These are phyloP conservation scores for Fusarium vanettenii DNA, from an alignment of 2,329 filamentous ascomycete genomes.

Conservation along the genomic window DNA sequence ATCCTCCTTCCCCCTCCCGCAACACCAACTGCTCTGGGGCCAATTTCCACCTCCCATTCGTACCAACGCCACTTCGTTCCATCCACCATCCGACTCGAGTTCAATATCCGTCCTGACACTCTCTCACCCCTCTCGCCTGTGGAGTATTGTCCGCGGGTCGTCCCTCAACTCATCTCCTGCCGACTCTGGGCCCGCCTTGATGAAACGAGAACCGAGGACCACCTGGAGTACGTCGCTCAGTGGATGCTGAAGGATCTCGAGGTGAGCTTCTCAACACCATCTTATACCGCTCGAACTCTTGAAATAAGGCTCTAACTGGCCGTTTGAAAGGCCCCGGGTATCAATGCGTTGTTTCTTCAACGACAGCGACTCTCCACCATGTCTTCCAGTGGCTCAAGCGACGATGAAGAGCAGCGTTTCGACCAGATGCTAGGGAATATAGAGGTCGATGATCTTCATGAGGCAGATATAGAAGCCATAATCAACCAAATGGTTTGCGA, in stretches of 20 bases:
- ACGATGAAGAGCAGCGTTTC: too few species aligned
- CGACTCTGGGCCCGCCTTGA: background rate
- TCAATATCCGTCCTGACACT: background rate
- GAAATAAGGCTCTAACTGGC: too few species aligned
- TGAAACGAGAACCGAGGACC: background rate
- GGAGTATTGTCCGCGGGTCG: background rate
- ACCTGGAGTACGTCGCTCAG: background rate
- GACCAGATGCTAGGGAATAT: too few species aligned
- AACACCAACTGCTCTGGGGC: background rate
- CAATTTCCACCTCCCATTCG: background rate
- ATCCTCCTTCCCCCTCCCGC: background rate
- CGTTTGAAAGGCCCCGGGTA: too few species aligned
- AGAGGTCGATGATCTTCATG: background rate
- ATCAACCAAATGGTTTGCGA: background rate
- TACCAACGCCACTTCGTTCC: background rate
- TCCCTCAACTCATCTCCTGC: background rate
- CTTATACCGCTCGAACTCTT: background rate
- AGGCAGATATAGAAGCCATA: background rate
- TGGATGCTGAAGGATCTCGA: too few species aligned
- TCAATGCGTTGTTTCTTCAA: background rate
- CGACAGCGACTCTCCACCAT: background rate
- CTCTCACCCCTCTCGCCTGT: background rate
- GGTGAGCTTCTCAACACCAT: background rate
- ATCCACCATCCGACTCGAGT: background rate
- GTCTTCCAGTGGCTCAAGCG: background rate